Evolutionary conservation across 352 stramenopile species (phyloP).

Genomic region (Blastocystis sp.): DNA sequence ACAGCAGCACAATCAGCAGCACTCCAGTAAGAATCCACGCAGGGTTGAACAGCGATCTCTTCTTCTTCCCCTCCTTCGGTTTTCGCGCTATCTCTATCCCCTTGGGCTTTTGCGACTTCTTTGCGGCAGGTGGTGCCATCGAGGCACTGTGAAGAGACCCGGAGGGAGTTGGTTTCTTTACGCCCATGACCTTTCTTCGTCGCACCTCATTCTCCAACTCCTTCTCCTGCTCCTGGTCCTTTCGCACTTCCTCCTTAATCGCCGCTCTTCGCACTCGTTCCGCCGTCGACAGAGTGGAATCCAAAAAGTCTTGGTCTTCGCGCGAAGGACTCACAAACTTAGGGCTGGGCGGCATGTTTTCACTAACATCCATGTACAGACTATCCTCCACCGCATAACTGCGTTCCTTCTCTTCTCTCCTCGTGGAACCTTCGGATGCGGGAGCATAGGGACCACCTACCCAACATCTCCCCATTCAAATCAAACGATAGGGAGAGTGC

Average conservation of each 20-base stretch:
- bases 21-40: neutral
- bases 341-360: neutral
- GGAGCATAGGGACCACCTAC: neutral
- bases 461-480: neutral
- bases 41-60: neutral
- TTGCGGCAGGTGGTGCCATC: neutral
- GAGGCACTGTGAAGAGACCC: neutral
- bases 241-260: conserved; percentile 18
- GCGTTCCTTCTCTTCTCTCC: neutral
- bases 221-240: conserved; percentile 11
- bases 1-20: neutral
- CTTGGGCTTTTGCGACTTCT: neutral
- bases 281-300: neutral
- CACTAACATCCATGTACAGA: neutral
- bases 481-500: neutral
- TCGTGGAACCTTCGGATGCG: neutral
- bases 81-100: neutral
- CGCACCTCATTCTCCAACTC: conserved; percentile 11
- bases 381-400: neutral
- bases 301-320: neutral
- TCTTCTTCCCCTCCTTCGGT: neutral
- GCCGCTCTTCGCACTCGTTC: too few relatives aligned
- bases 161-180: neutral
- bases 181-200: neutral
- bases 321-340: neutral